Base-by-base conservation (phyloP, 2,329 filamentous ascomycete genomes). In the Pseudophaeomoniella oleicola region DNA sequence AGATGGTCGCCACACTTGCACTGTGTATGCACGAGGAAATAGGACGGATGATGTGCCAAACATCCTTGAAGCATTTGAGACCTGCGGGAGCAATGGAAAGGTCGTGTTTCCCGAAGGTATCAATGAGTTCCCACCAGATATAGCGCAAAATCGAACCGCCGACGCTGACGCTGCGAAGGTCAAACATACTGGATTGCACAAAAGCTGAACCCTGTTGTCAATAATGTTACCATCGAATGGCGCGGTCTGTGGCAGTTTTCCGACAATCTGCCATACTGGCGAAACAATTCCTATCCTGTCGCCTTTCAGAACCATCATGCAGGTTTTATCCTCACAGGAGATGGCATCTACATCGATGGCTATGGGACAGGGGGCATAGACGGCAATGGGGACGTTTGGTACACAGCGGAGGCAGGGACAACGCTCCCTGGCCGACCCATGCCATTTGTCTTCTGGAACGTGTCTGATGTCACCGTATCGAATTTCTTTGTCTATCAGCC, bases 401-500 rank as follows among this genome's bases (percentile, higher is more conserved):
- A 73, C 42, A 60, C 53, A 13, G 62, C 53, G 5, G 68, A 72
- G 48, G 44, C 56, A 16, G 61, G 55, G 11, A 43, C 50, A 4
- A 72, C 67, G 0, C 60, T 59, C 37, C 60, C 62, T 2, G 69
- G 69, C 3, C 52, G 70, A 6, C 69, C 69, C 0, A 73, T 73
- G 68, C 67, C 69, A 0, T 72, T 73, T 39, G 67, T 72, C 3
- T 63, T 71, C 36, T 73, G 69, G 69, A 73, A 72, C 43, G 64
- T 68, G 3, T 64, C 59, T n/a, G 60, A 71, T 37, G 67, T 72
- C 2, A 53, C 55, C 3, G 66, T 73, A n/a, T 55, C 59, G 15
- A 63, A 69, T 39, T 72, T 74, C 47, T 60, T 55, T 37, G 55
- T 72, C 41, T 58, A 60, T 29, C 58, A 72, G 37, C 64, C 68